Percentiles rank a stretch among this genome's conserved stretches.
These are phyloP conservation scores for Sanghuangporus weigelae DNA, from an alignment of 1,284 basidiomycete genomes.

Conservation along the genomic window DNA sequence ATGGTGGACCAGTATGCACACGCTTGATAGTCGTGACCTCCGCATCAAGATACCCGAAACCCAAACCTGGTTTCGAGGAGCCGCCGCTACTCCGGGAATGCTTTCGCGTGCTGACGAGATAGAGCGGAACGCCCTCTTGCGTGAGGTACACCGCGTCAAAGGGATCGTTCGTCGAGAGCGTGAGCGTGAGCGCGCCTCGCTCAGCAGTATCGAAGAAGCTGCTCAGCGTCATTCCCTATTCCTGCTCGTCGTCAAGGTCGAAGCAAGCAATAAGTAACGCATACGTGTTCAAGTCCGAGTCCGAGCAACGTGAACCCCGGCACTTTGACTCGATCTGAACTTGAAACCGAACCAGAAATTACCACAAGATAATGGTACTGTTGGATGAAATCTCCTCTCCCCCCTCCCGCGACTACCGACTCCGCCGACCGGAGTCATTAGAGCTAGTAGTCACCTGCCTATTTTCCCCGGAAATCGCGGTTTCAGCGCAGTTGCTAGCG, in stretches of 20 bases:
- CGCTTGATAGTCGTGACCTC: background rate
- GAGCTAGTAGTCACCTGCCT: too few species aligned
- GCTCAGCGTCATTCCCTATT: background rate
- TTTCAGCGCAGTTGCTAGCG: too few species aligned
- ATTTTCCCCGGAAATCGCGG: too few species aligned
- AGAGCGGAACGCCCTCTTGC: constrained; percentile 3
- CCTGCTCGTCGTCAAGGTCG: background rate
- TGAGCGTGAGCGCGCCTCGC: constrained; percentile 6
- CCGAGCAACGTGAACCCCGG: too few species aligned
- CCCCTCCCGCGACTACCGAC: too few species aligned
- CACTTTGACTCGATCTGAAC: too few species aligned
- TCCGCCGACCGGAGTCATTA: too few species aligned
- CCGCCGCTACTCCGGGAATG: background rate
- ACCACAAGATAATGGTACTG: too few species aligned
- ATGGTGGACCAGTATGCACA: background rate
- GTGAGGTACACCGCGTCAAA: constrained; percentile 5
- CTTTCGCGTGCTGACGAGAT: constrained; percentile 1
- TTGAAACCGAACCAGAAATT: too few species aligned
- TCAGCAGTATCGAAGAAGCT: constrained; percentile 9
- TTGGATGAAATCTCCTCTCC: too few species aligned
- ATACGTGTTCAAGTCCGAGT: too few species aligned
- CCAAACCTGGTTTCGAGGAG: background rate
- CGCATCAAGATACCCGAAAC: background rate
- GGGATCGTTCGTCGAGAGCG: constrained; percentile 6
- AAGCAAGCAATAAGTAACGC: background rate